Base-by-base conservation (phyloP, 345 rosid species). In the Euphorbia pulcherrima region DNA sequence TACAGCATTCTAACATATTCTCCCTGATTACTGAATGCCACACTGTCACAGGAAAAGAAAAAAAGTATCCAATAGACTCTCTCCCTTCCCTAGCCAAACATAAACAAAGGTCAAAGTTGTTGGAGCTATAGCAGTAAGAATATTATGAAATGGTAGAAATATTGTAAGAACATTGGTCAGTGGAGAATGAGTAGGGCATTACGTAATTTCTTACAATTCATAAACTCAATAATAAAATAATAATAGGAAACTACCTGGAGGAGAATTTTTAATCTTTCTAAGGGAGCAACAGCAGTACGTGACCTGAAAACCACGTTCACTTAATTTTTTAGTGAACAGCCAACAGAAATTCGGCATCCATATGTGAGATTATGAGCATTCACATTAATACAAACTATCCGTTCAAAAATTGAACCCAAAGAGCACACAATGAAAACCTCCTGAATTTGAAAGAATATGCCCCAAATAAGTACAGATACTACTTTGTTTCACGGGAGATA, bases 241-340 rank as follows among this genome's bases (percentile, higher is more conserved):
- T 23, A 63, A 6, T 29, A n/a, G n/a, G n/a, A n/a, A n/a, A n/a
- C n/a, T n/a, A 90, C 99, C 99, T 95, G 99, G 48, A 95, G 93
- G 64, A 92, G 82, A 66, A 95, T 95, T 82, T 95, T 92, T 82
- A 95, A 72, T 77, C 99, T 88, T 74, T 95, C 99, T 71, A 95
- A 76, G n/a, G 99, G 99, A 65, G 99, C 99, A 76, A 95, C 97
- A 23, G 97, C 96, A 60, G 97, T 90, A 48, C 99, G 89, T 53
- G 99, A 95, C 81, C 99, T 88, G 83, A 75, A 66, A 39, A 20
- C 68, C 6, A 46, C 24, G 24, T 33, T 6, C 33, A 77, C 13
- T 6, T 16, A 30, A 53, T 7, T 20, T 66, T 48, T 71, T 40
- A 58, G 54, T 18, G 50, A 4, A 24, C 30, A 62, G 29, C 63